These are phyloP conservation scores for Pouteria campechiana DNA, from an alignment of 179 eudicot genomes.

Conservation along the genomic window DNA sequence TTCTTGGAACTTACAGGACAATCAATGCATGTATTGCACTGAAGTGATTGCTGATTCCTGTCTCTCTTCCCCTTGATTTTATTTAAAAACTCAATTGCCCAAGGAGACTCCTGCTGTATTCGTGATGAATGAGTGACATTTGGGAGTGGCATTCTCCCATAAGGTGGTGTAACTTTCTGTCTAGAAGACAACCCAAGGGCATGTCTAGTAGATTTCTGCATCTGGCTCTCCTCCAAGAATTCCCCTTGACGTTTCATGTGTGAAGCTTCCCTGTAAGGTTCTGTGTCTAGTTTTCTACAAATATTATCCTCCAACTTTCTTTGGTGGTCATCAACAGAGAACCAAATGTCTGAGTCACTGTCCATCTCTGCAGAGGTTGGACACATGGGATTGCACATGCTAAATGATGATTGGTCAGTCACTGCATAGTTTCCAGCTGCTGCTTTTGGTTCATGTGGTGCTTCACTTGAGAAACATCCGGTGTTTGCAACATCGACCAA, in stretches of 20 bases:
- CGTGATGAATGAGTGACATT: conserved; percentile 52
- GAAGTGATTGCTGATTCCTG: conserved; percentile 45
- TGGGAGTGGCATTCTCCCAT: conserved; percentile 51
- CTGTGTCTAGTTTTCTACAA: conserved; percentile 14
- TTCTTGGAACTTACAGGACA: conserved; percentile 21
- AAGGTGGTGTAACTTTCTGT: conserved; percentile 21
- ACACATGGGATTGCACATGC: conserved; percentile 25
- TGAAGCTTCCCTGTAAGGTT: conserved; percentile 11
- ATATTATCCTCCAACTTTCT: conserved; percentile 13
- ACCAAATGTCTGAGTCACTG: conserved; percentile 17
- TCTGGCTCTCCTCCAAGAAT: conserved; percentile 11
- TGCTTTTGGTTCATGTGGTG: conserved; percentile 14
- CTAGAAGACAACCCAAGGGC: conserved; percentile 11
- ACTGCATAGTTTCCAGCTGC: conserved; percentile 23
- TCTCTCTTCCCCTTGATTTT: conserved; percentile 75
- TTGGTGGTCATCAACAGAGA: conserved; percentile 20
- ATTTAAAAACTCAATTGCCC: conserved; percentile 91
- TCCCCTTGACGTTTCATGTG: conserved; percentile 17
- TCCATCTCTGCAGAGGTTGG: conserved; percentile 24
- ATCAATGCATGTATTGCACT: conserved; percentile 33
- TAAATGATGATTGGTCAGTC: conserved; percentile 38
- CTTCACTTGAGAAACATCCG: conserved; percentile 15
- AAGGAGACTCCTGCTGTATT: conserved; percentile 70
- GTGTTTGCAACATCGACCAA: conserved; percentile 18
- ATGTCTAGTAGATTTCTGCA: conserved; percentile 18